These are phyloP conservation scores for Colletotrichum agaves DNA, from an alignment of 2,329 filamentous ascomycete genomes.

Conservation along the genomic window DNA sequence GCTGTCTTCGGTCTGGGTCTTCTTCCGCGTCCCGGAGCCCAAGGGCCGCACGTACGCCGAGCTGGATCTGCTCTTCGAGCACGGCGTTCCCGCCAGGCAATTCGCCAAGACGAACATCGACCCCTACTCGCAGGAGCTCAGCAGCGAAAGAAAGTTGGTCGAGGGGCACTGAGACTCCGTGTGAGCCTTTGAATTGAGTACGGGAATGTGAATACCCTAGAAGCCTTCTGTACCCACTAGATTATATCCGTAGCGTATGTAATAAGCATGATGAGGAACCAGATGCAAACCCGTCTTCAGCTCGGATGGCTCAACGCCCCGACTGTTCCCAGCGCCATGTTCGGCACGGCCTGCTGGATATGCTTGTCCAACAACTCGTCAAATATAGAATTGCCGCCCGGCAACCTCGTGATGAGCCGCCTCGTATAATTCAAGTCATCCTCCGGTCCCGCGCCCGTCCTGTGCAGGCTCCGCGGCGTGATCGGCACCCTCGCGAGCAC, in stretches of 20 bases:
- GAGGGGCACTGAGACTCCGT: slow-evolving; percentile 10
- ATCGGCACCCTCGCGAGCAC: slow-evolving; percentile 55
- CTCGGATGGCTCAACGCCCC: slow-evolving; percentile 1
- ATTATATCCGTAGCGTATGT: slow-evolving; percentile 27
- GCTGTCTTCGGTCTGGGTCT: slow-evolving; percentile 60
- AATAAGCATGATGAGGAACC: slow-evolving; percentile 21
- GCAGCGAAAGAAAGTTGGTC: slow-evolving; percentile 29
- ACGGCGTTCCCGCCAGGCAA: slow-evolving; percentile 51
- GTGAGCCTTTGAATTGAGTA: neutral
- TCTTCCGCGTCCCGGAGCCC: slow-evolving; percentile 64
- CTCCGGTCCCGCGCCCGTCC: slow-evolving; percentile 45
- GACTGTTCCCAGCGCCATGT: slow-evolving; percentile 31
- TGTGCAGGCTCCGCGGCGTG: slow-evolving; percentile 42
- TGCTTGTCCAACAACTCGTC: slow-evolving; percentile 53
- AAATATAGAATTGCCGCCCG: slow-evolving; percentile 51
- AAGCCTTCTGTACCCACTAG: slow-evolving; percentile 16
- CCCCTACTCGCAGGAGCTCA: slow-evolving; percentile 44
- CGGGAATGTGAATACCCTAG: slow-evolving; percentile 6
- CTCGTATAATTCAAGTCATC: slow-evolving; percentile 52
- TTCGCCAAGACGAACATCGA: slow-evolving; percentile 53
- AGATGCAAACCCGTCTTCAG: neutral
- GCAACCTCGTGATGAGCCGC: slow-evolving; percentile 50
- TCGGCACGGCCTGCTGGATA: slow-evolving; percentile 49
- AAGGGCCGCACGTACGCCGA: slow-evolving; percentile 59
- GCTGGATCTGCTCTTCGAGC: slow-evolving; percentile 55